Evolutionary conservation across 2,329 filamentous ascomycete species (phyloP), one percentile per base, ranked within the genome.

Genomic region (Hypoxylon rubiginosum): DNA sequence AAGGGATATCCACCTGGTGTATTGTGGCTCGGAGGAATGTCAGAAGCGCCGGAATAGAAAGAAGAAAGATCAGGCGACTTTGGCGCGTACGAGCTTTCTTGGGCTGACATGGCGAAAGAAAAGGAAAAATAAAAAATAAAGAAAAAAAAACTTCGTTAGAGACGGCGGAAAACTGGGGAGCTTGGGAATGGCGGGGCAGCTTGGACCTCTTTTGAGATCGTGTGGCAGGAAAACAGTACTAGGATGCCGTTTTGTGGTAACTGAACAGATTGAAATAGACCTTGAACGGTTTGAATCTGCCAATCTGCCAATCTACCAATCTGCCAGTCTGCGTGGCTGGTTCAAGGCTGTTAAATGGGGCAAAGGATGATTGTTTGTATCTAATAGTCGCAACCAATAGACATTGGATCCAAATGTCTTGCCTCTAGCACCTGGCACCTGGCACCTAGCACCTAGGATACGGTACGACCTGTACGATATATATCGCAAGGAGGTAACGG

Each of bases 51-150:
- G 66, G 83, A 79, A 72, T 82, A 85, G 77, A 88, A 83, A 64
- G 83, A 86, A 64, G 85, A 87, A 70, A 88, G 82, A 80, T 88
- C 85, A 74, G 86, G 86, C 72, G 85, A 88, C 77, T 83, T 86
- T 71, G 86, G 86, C 71, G 83, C 85, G 79, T 88, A 88, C 66
- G 78, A 80, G 70, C 79, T 80, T 73, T 84, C 83, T 75, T 82
- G 80, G 71, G 80, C 71, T 58, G 76, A 82, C 81, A 86, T 86
- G 80, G 79, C 81, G 76, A 66, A 19, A 60, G 60, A 54, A 61
- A 50, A 58, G 48, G 58, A 49, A 53, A 63, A 69, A 67, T 58
- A 60, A 49, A 53, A 63, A 69, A 67, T 58, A 51, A 64, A 58
- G 58, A 54, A 64, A 59, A n/a, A 39, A 4, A 50, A 41, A 49